Evolutionary conservation across 768 basidiomycete species (phyloP).

Genomic region (Leccinum aurantiacum): DNA sequence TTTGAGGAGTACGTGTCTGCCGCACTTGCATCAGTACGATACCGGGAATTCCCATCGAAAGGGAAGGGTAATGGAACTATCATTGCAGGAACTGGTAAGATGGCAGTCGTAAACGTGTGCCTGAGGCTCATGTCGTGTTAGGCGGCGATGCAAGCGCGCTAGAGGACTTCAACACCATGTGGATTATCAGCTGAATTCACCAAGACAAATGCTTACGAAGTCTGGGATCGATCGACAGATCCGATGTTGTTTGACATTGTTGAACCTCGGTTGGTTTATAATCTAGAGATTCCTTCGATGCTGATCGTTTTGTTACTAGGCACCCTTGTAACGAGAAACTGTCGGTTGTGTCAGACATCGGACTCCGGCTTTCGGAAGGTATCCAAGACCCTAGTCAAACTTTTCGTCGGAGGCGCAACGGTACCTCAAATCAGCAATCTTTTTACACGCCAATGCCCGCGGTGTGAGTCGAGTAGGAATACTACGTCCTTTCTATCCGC

Average conservation of each 20-base stretch:
- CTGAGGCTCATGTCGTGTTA: constrained; percentile 30
- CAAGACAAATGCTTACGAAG: constrained; percentile 80
- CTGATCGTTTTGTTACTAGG: constrained; percentile 38
- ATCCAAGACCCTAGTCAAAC: constrained; percentile 65
- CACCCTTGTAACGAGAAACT: constrained; percentile 94
- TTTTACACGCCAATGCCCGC: too few species aligned
- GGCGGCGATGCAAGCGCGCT: constrained; percentile 57
- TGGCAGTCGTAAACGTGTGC: not conserved
- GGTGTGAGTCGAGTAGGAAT: too few species aligned
- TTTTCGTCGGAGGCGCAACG: too few species aligned
- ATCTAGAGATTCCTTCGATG: not conserved
- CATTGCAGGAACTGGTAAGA: constrained; percentile 59
- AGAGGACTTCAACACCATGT: constrained; percentile 84
- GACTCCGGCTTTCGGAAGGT: constrained; percentile 88
- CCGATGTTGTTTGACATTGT: constrained; percentile 92
- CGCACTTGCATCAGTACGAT: constrained; percentile 85
- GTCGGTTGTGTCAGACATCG: constrained; percentile 86
- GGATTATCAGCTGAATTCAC: constrained; percentile 90
- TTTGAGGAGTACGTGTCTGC: constrained; percentile 95
- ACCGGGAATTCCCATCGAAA: constrained; percentile 79
- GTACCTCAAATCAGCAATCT: too few species aligned
- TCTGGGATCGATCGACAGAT: constrained; percentile 92
- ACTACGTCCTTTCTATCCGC: too few species aligned
- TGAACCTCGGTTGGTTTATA: constrained; percentile 69
- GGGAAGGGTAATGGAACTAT: constrained; percentile 61